These are phyloP conservation scores for Glebionis coronaria DNA, from an alignment of 129 eudicot species.

Conservation along the genomic window DNA sequence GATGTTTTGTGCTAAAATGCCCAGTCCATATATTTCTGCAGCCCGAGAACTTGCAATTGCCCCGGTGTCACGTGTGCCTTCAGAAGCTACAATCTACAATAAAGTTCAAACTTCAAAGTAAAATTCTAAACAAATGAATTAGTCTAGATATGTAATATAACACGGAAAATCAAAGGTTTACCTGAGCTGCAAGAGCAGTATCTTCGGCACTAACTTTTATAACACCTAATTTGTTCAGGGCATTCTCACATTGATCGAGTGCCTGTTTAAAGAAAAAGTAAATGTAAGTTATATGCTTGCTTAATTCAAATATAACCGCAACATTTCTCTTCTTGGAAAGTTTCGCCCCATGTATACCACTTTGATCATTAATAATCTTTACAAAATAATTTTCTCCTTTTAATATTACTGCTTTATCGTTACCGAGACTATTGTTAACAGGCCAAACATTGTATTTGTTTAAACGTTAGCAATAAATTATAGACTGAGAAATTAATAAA, in stretches of 20 bases:
- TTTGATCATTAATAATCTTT: not conserved
- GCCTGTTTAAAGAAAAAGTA: conserved; percentile 40
- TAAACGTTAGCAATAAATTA: not conserved
- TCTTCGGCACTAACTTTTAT: conserved; percentile 57
- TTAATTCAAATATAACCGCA: not conserved
- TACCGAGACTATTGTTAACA: not conserved
- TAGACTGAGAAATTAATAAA: not conserved
- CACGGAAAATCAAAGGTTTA: conserved; percentile 23
- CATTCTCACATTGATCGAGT: conserved; percentile 69
- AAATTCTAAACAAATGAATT: not conserved
- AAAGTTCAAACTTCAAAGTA: not conserved
- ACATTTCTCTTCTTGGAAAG: not conserved
- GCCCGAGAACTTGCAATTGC: conserved; percentile 91
- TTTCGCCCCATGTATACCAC: not conserved
- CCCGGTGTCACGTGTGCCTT: conserved; percentile 68
- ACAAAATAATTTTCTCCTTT: not conserved
- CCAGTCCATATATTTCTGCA: conserved; percentile 82
- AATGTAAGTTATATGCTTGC: not conserved
- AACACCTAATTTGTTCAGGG: conserved; percentile 57
- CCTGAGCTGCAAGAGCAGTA: conserved; percentile 93
- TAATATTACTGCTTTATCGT: too few relatives aligned
- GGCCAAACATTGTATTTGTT: not conserved
- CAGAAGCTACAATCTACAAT: conserved; percentile 67
- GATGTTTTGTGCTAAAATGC: conserved; percentile 64
- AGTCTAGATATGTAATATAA: not conserved